Conservation (phyloP, 106 monocot species). For the Iris macrosiphon region DNA sequence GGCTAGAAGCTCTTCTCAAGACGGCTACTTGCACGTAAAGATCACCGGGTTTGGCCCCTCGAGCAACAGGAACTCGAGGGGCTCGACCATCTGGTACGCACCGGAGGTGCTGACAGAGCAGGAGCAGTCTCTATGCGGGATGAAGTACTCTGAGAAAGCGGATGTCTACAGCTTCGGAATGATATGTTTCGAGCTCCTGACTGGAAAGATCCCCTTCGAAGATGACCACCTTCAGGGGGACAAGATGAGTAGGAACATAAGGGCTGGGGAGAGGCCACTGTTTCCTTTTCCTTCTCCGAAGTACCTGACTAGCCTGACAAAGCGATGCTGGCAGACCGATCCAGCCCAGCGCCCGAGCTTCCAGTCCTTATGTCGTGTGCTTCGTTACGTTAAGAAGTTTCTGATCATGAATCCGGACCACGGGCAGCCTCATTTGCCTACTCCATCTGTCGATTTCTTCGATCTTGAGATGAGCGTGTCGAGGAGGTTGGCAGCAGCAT, state of each 20-base stretch:
- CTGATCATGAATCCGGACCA: slow-evolving; percentile 61
- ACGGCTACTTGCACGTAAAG: slow-evolving; percentile 43
- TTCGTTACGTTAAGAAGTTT: slow-evolving; percentile 71
- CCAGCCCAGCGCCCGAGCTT: slow-evolving; percentile 71
- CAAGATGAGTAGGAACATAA: slow-evolving; percentile 86
- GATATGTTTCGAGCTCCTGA: slow-evolving; percentile 51
- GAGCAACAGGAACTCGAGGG: slow-evolving; percentile 14
- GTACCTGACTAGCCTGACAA: slow-evolving; percentile 65
- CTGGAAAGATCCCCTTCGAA: slow-evolving; percentile 53
- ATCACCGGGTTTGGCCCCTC: slow-evolving; percentile 25
- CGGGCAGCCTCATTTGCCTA: slow-evolving; percentile 28
- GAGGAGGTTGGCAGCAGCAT: slow-evolving; percentile 35
- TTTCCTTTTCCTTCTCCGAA: slow-evolving; percentile 75
- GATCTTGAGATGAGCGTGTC: slow-evolving; percentile 63
- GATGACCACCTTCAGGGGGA: slow-evolving; percentile 36
- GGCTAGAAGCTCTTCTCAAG: slow-evolving; percentile 12
- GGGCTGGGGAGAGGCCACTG: slow-evolving; percentile 76
- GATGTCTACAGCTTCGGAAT: slow-evolving; percentile 62
- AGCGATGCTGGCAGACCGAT: slow-evolving; percentile 82
- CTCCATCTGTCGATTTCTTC: slow-evolving; percentile 49
- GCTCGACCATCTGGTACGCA: slow-evolving; percentile 39
- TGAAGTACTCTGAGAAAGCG: slow-evolving; percentile 43
- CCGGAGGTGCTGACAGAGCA: slow-evolving; percentile 38
- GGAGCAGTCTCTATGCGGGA: slow-evolving; percentile 13
- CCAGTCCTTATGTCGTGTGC: slow-evolving; percentile 63